Percentiles rank a stretch among this genome's conserved stretches.
Conservation (phyloP, 768 basidiomycete species). For the Aureoboletus auriporus region DNA sequence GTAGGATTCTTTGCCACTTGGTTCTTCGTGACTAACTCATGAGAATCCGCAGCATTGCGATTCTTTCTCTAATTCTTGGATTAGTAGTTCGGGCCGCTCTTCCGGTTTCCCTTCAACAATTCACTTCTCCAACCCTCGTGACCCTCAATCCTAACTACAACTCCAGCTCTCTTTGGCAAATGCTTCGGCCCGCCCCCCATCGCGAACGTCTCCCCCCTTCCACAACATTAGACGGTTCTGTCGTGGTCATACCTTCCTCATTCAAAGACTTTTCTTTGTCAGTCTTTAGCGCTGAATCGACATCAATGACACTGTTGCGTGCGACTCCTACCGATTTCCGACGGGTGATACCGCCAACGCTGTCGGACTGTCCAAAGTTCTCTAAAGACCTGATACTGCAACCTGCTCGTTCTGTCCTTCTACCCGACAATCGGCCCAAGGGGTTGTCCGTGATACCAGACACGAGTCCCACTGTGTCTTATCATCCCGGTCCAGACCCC, state of each 20-base stretch:
- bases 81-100: slow-evolving; percentile 34
- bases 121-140: slow-evolving; percentile 11
- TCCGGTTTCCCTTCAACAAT: slow-evolving; percentile 19
- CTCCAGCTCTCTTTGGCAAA: slow-evolving; percentile 36
- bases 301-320: slow-evolving; percentile 22
- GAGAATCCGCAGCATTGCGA: slow-evolving; percentile 48
- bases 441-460: slow-evolving; percentile 29
- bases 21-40: slow-evolving; percentile 11
- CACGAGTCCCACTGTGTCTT: slow-evolving; percentile 5
- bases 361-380: slow-evolving; percentile 25
- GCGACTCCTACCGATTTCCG: slow-evolving; percentile 24
- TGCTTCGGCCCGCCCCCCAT: slow-evolving; percentile 38
- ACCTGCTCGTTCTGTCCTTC: slow-evolving; percentile 26
- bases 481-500: slow-evolving; percentile 11
- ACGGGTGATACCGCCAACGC: slow-evolving; percentile 14
- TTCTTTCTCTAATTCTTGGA: slow-evolving; percentile 66
- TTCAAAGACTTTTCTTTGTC: slow-evolving; percentile 50
- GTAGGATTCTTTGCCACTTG: slow-evolving; percentile 38
- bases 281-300: slow-evolving; percentile 46
- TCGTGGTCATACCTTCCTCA: slow-evolving; percentile 34
- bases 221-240: slow-evolving; percentile 26
- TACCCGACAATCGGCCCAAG: slow-evolving; percentile 20
- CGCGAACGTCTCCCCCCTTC: slow-evolving; percentile 32
- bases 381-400: slow-evolving; percentile 37
- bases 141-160: slow-evolving; percentile 25